Conservation (phyloP, 495 filamentous ascomycete genomes). For the Neurospora sp. region DNA sequence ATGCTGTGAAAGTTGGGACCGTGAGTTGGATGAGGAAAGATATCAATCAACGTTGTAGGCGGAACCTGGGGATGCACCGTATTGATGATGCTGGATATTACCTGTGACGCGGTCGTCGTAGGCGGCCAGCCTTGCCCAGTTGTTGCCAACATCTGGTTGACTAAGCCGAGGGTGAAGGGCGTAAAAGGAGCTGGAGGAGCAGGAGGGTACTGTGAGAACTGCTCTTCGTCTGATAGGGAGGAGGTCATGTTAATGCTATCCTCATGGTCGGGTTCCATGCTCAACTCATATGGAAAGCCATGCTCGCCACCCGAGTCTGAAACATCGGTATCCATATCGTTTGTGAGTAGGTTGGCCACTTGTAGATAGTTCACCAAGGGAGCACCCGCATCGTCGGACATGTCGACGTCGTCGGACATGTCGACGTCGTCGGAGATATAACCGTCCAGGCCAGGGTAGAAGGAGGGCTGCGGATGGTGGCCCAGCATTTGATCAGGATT, state of each 20-base stretch:
- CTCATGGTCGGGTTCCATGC: not conserved
- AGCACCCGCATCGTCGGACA: conserved; percentile 12
- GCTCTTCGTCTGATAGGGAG: not conserved
- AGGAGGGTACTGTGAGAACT: not conserved
- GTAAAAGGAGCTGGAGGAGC: not conserved
- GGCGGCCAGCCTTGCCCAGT: not conserved
- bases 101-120: not conserved
- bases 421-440: conserved; percentile 14
- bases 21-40: not conserved
- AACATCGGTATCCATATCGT: conserved; percentile 11
- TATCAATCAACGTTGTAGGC: not conserved
- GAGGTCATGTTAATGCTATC: not conserved
- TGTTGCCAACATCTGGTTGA: not conserved
- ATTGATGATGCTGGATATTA: not conserved
- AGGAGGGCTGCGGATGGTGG: not conserved
- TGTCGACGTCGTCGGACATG: conserved; percentile 13
- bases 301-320: conserved; percentile 1
- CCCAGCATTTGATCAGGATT: not conserved
- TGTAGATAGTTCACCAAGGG: conserved; percentile 12
- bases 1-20: conserved; percentile 1
- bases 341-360: conserved; percentile 9
- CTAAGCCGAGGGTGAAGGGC: not conserved
- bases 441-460: conserved; percentile 2
- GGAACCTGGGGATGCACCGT: not conserved
- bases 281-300: not conserved